Base-by-base conservation (phyloP, 441 rosid species). In the Populus hybrid region DNA sequence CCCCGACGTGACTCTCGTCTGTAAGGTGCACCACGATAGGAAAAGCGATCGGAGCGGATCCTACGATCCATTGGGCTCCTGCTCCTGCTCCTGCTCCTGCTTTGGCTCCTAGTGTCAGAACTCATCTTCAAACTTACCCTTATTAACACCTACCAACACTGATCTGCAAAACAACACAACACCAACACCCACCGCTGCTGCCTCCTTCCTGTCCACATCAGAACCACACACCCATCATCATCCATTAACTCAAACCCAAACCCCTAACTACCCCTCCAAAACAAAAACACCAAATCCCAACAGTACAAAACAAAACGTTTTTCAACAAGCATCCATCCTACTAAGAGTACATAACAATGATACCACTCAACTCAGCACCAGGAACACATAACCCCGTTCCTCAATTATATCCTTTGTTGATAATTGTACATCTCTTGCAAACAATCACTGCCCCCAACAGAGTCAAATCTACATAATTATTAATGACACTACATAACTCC, bases 11-110 rank as follows among this genome's bases (percentile, higher is more conserved):
- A 80, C 73, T 88, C 97, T 76, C 93, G 87, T 78, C 89, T 83
- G 89, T 91, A 94, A 68, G 98, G 97, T 79, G 95, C 94, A 89
- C 91, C 88, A 74, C 97, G 93, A 82, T 90, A 94, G 53, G 99
- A 88, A 79, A 84, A 80, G 59, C 94, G 93, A 42, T 91, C 91
- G 71, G 92, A 84, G 69, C 97, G 94, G 84, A 94, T 90, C 85
- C 86, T 94, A 77, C 97, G 95, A 88, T 87, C 93, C 87, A 89
- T 80, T 7, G 97, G 99, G 78, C 97, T 93, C 83, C 95, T 82
- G 88, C 94, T 90, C 77, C 96, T 82, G 86, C 88, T 87, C 73
- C 86, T 78, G 90, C 88, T 87, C 50, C 87, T 79, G 73, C 76
- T 72, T 21, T 14, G 80, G 87, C 90, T 90, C 84, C 91, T 83